These are phyloP conservation scores for Gracilaria domingensis DNA, from an alignment of 23 red algal genomes.

Conservation along the genomic window DNA sequence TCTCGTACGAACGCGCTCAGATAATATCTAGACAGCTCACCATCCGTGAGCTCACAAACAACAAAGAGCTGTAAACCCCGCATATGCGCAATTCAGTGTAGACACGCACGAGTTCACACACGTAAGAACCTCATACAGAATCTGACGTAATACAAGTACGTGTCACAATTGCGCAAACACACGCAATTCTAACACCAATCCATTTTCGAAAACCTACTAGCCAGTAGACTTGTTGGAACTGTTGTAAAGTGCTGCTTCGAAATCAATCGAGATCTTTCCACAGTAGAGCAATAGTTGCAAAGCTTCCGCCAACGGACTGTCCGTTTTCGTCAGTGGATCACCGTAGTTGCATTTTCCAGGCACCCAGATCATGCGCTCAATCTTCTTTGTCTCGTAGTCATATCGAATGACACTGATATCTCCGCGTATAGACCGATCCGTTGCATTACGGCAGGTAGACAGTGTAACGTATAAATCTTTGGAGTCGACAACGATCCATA, in stretches of 20 bases:
- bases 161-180: too few relatives aligned
- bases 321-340: conserved; percentile 33
- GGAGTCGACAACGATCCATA: conserved; percentile 34
- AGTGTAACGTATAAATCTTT: conserved; percentile 17
- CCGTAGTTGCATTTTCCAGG: conserved; percentile 8
- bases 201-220: background rate
- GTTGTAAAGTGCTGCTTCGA: background rate
- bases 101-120: too few relatives aligned
- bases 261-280: conserved; percentile 28
- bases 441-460: conserved; percentile 8
- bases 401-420: conserved; percentile 19
- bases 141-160: too few relatives aligned
- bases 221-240: background rate
- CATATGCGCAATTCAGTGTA: too few relatives aligned
- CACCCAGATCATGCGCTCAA: conserved; percentile 35
- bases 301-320: conserved; percentile 3
- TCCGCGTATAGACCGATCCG: conserved; percentile 24
- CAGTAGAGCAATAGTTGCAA: conserved; percentile 4
- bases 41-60: too few relatives aligned
- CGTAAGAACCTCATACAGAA: too few relatives aligned
- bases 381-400: conserved; percentile 30
- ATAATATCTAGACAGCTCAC: too few relatives aligned
- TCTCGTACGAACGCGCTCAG: too few relatives aligned
- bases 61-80: too few relatives aligned
- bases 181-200: background rate